Evolutionary conservation across 495 filamentous ascomycete genomes (phyloP), one percentile per base, ranked within the genome.

Genomic region (Massariosphaeria phaeospora): DNA sequence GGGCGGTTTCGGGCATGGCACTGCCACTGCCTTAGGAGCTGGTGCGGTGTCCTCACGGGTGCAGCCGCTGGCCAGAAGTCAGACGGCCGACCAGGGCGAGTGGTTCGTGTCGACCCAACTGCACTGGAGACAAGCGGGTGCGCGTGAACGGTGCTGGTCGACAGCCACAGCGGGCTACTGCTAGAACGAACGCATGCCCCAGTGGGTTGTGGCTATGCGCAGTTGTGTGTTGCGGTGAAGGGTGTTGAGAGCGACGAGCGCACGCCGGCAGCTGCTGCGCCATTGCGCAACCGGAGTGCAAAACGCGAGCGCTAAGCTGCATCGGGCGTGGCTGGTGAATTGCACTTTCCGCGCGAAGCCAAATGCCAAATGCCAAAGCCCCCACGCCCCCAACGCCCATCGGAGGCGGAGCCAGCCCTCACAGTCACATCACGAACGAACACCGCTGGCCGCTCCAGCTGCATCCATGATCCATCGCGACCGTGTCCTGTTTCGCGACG

Each of bases 121-220:
- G 31, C 40, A 46, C 21, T 39, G 17, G 13, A 54, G n/a, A 27
- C 27, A 23, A 27, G 26, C 47, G 34, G n/a, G 12, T 29, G 20
- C 26, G 9, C 2, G 4, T 8, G 46, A 24, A 34, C 7, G 23
- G 5, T 34, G 33, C 35, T 8, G 4, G 9, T 23, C 13, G 15
- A 33, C 30, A 33, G 44, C 44, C 17, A 26, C 27, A 26, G n/a
- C n/a, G 4, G 9, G 13, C 13, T 7, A 33, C 30, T 20, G 44
- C 44, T n/a, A 26, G 15, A 26, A 35, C 17, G 44, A 13, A 21
- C 27, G 26, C 13, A 9, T 30, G 44, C 27, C 27, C 36, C 13
- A 12, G 26, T 8, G 42, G 18, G 51, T 40, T 46, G 51, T 45
- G 51, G 51, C 51, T 46, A 36, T 54, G 49, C 42, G 31, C 40